Evolutionary conservation across 129 eudicot species (phyloP), one percentile per base, ranked within the genome.

Genomic region (Gnaphalium uliginosum): DNA sequence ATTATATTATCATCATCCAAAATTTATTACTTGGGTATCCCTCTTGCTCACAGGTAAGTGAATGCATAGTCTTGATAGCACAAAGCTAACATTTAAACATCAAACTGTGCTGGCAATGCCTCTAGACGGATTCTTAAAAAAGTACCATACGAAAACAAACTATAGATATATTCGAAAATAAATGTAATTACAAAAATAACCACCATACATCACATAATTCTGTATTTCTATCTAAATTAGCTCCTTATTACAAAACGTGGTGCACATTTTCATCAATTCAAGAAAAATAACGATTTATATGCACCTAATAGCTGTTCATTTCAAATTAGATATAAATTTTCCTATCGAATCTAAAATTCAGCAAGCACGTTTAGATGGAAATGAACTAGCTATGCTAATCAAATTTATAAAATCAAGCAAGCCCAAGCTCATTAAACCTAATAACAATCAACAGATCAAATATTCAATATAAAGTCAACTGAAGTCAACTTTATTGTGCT

Each of bases 401-500:
- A 4, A 46, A 14, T 46, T 14, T 0, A 46, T 14, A 37, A 71
- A 68, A 69, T 23, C 41, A 6, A 69, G 37, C 76, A 72, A 21
- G 1, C n/a, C 6, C 22, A 32, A 18, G 32, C 51, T 15, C 32
- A 63, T 14, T 63, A 13, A n/a, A 63, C 41, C 79, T 26, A 75
- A n/a, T 19, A 39, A 8, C 53, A 69, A 58, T 69, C 8, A 59
- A 60, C 9, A 6, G 53, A 69, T 59, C 59, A 60, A 2, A 65
- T 66, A 22, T 8, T 32, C 18, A 11, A 30, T 0, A 54, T 22
- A 13, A 54, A 33, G 22, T 32, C 32, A 72, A 22, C 21, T 0
- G 27, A 73, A 73, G 39, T 72, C 76, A 72, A 57, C 65, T 46
- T 0, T 54, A 4, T 22, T 15, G 6, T 33, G 53, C 66, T 2